Conservation (phyloP, 2,329 filamentous ascomycete species). For the Cladosporium sp. region DNA sequence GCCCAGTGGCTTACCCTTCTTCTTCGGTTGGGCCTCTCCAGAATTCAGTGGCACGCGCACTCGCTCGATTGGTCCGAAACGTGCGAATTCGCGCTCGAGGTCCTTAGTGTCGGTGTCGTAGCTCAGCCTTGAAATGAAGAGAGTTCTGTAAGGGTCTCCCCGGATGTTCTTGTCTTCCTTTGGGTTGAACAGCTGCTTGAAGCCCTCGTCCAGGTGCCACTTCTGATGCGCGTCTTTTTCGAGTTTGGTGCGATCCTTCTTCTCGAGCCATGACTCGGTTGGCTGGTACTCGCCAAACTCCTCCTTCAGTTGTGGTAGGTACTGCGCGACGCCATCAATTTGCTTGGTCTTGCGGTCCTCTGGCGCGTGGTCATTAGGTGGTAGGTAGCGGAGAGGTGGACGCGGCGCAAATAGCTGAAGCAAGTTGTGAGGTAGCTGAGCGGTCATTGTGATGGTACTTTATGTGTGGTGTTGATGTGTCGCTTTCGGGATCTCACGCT, state of each 20-base stretch:
- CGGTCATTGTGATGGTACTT: slow-evolving; percentile 64
- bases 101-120: slow-evolving; percentile 88
- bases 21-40: slow-evolving; percentile 67
- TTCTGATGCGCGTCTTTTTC: slow-evolving; percentile 72
- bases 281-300: slow-evolving; percentile 78
- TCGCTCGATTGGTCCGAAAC: slow-evolving; percentile 90
- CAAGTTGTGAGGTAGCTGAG: slow-evolving; percentile 89
- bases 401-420: slow-evolving; percentile 93
- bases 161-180: slow-evolving; percentile 80
- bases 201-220: slow-evolving; percentile 59
- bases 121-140: slow-evolving; percentile 85
- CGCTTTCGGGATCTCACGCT: neutral
- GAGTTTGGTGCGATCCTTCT: slow-evolving; percentile 73
- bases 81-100: slow-evolving; percentile 86
- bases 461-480: neutral
- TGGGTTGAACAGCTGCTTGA: slow-evolving; percentile 69
- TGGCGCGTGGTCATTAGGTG: slow-evolving; percentile 75
- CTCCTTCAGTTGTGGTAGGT: slow-evolving; percentile 66
- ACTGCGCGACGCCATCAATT: slow-evolving; percentile 70
- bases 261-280: slow-evolving; percentile 90
- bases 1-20: slow-evolving; percentile 68
- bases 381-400: slow-evolving; percentile 84
- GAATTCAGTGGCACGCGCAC: slow-evolving; percentile 72
- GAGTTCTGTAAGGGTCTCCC: slow-evolving; percentile 90
- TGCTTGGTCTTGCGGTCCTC: slow-evolving; percentile 73